Evolutionary conservation across 352 stramenopile genomes (phyloP).

Genomic region (Pythium folliculosum): DNA sequence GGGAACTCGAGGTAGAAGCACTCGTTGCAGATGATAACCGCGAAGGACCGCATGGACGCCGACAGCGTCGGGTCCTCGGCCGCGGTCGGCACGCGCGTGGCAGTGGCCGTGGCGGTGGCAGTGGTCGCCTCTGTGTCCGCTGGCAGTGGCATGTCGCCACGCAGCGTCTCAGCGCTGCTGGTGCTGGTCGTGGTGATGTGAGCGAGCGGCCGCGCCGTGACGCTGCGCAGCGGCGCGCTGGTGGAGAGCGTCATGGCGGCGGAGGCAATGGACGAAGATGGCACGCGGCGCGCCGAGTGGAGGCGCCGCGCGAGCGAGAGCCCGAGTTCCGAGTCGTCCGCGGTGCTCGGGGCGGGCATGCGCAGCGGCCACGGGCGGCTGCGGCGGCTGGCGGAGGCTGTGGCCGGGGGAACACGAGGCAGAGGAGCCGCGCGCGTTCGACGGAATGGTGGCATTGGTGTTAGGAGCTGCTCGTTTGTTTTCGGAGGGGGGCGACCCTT

Average conservation of each 20-base stretch:
- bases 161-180: constrained; percentile 16
- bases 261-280: too few species aligned
- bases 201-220: constrained; percentile 32
- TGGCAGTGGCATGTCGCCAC: not conserved
- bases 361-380: not conserved
- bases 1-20: constrained; percentile 90
- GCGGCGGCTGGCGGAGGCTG: too few species aligned
- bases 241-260: constrained; percentile 25
- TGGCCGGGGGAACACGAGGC: not conserved
- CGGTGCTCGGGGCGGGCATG: constrained; percentile 9
- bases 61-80: constrained; percentile 23
- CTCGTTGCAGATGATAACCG: constrained; percentile 76
- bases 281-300: not conserved
- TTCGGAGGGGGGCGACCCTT: constrained; percentile 7
- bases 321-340: constrained; percentile 20
- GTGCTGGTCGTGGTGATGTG: constrained; percentile 24
- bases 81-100: constrained; percentile 1
- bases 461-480: constrained; percentile 4
- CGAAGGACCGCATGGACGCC: constrained; percentile 61
- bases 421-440: not conserved
- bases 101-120: too few species aligned
- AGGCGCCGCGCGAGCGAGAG: constrained; percentile 24
- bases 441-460: too few species aligned
- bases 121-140: not conserved
- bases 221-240: constrained; percentile 27